Percentiles rank a stretch among this genome's conserved stretches.
Conservation (phyloP, 164 flowering plant genomes). For the Liriodendron chinense region DNA sequence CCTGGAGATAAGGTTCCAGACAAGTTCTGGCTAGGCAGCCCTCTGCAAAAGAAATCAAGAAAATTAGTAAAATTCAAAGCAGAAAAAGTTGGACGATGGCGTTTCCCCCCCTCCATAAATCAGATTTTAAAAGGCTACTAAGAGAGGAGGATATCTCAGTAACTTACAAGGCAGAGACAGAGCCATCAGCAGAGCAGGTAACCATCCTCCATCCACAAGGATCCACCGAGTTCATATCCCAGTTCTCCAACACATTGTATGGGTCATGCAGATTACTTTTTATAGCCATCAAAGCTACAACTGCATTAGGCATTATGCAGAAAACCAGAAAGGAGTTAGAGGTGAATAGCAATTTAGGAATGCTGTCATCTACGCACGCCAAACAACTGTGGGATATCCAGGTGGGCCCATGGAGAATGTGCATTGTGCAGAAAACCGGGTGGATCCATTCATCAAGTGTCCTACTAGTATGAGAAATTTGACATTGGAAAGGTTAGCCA, state of each 20-base stretch:
- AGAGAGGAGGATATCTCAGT: neutral
- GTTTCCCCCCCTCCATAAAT: neutral
- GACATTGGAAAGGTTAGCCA: too few species aligned
- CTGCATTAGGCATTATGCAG: slow-evolving; percentile 34
- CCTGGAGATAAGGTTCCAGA: slow-evolving; percentile 76
- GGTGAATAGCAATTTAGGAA: neutral
- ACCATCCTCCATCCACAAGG: slow-evolving; percentile 99
- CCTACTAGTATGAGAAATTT: neutral
- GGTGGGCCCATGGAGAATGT: neutral
- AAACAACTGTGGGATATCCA: neutral
- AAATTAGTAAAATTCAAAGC: neutral
- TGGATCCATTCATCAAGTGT: too few species aligned
- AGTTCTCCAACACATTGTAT: slow-evolving; percentile 77
- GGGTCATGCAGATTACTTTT: slow-evolving; percentile 70
- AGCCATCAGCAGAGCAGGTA: slow-evolving; percentile 77
- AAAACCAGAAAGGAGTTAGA: neutral
- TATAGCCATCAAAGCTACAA: slow-evolving; percentile 79
- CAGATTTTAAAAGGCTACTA: too few species aligned
- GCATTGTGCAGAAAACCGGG: too few species aligned
- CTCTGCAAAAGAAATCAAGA: slow-evolving; percentile 42
- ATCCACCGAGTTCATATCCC: slow-evolving; percentile 94
- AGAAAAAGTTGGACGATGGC: neutral
- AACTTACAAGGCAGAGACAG: slow-evolving; percentile 82
- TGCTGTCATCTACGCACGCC: neutral
- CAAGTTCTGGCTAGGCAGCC: slow-evolving; percentile 80